Evolutionary conservation across 1,139 yeast species (phyloP).

Genomic region (Saccharomyces hybrid): DNA sequence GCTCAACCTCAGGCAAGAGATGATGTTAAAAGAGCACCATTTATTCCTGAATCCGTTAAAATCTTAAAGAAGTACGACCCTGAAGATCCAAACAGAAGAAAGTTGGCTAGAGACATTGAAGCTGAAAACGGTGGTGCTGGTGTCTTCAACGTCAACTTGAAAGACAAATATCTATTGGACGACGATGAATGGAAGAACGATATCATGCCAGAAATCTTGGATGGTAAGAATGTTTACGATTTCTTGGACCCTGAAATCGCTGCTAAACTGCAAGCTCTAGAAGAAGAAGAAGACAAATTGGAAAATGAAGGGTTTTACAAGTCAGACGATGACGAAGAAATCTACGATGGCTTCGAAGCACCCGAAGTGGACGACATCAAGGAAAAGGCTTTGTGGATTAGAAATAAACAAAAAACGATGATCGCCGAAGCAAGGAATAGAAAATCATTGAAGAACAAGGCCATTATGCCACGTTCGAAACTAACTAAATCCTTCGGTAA

Average conservation of each 20-base stretch:
- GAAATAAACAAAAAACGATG: slow-evolving; percentile 92
- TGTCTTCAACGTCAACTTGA: slow-evolving; percentile 87
- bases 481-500: slow-evolving; percentile 66
- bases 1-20: slow-evolving; percentile 87
- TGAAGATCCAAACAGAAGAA: slow-evolving; percentile 76
- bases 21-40: slow-evolving; percentile 69
- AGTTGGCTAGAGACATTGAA: slow-evolving; percentile 81
- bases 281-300: slow-evolving; percentile 92
- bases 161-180: slow-evolving; percentile 84
- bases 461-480: slow-evolving; percentile 90
- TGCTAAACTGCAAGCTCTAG: slow-evolving; percentile 86
- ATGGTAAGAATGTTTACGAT: slow-evolving; percentile 95
- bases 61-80: slow-evolving; percentile 58
- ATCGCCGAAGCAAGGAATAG: slow-evolving; percentile 80
- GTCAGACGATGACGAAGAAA: slow-evolving; percentile 75
- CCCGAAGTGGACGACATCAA: slow-evolving; percentile 67
- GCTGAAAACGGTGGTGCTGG: slow-evolving; percentile 98
- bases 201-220: slow-evolving; percentile 90
- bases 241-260: slow-evolving; percentile 95
- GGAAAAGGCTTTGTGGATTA: slow-evolving; percentile 91
- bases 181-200: slow-evolving; percentile 98
- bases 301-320: slow-evolving; percentile 95
- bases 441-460: slow-evolving; percentile 80
- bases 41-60: slow-evolving; percentile 70
- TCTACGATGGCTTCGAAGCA: slow-evolving; percentile 64